Conservation (phyloP, 2,329 filamentous ascomycete genomes). For the Didymella sp. region DNA sequence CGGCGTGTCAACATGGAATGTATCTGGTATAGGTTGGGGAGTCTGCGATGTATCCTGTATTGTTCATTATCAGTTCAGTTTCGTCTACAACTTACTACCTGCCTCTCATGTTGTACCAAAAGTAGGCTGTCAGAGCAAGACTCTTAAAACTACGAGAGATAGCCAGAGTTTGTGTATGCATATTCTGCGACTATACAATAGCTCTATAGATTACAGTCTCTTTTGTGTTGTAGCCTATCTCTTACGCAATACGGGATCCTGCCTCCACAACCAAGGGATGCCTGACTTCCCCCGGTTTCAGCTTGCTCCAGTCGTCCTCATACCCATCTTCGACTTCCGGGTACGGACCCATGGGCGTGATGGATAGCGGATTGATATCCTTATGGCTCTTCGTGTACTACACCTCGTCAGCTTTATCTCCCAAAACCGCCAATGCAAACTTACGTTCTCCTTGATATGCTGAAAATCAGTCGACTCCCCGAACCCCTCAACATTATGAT, state of each 20-base stretch:
- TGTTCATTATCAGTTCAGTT: neutral
- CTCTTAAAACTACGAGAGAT: too few relatives aligned
- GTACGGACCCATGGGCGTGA: slow-evolving; percentile 68
- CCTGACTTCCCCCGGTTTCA: slow-evolving; percentile 57
- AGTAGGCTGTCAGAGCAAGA: too few relatives aligned
- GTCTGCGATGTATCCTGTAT: neutral
- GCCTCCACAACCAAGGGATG: slow-evolving; percentile 50
- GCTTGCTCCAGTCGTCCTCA: slow-evolving; percentile 57
- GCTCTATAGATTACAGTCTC: too few relatives aligned
- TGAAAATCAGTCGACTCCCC: slow-evolving; percentile 67
- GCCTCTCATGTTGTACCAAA: too few relatives aligned
- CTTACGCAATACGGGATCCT: too few relatives aligned
- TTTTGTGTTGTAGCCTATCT: too few relatives aligned
- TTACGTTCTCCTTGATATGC: slow-evolving; percentile 71
- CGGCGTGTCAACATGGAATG: neutral
- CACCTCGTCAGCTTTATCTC: neutral
- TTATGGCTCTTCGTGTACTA: slow-evolving; percentile 66
- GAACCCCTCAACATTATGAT: slow-evolving; percentile 64
- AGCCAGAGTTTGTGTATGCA: too few relatives aligned
- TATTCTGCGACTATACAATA: too few relatives aligned
- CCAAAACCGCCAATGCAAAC: slow-evolving; percentile 17
- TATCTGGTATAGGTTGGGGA: neutral
- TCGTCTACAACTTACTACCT: slow-evolving; percentile 34
- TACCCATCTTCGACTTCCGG: slow-evolving; percentile 63
- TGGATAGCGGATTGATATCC: slow-evolving; percentile 66